Conservation (phyloP, 306 rosid species). For the Begonia masoniana region DNA sequence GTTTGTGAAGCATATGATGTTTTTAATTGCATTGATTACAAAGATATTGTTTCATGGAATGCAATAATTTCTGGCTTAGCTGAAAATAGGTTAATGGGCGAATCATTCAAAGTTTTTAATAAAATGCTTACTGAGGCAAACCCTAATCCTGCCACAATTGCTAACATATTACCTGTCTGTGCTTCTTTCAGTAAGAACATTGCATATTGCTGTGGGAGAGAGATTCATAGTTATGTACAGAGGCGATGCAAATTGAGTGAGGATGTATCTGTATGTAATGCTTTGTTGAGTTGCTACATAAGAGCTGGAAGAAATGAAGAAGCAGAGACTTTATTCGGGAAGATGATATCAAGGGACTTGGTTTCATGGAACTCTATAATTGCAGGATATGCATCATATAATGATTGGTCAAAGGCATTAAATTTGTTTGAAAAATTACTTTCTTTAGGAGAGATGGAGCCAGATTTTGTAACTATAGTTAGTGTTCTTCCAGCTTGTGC, state of each 20-base stretch:
- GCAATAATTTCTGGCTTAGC: constrained; percentile 71
- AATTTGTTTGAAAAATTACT: constrained; percentile 36
- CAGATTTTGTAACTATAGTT: constrained; percentile 63
- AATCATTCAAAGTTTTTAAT: constrained; percentile 40
- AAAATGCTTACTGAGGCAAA: constrained; percentile 47
- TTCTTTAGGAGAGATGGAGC: constrained; percentile 19
- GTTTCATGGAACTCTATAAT: constrained; percentile 85
- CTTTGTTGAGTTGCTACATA: constrained; percentile 68
- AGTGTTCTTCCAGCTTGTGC: constrained; percentile 74
- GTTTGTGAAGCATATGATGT: constrained; percentile 47
- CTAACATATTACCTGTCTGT: constrained; percentile 59
- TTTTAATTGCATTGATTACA: constrained; percentile 37
- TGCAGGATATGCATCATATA: constrained; percentile 54
- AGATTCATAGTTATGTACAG: constrained; percentile 54
- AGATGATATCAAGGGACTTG: constrained; percentile 63
- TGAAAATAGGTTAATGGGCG: constrained; percentile 36
- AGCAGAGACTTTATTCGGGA: constrained; percentile 50
- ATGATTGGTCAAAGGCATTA: constrained; percentile 68
- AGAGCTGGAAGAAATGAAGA: constrained; percentile 40
- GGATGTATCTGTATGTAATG: constrained; percentile 55
- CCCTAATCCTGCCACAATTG: constrained; percentile 64
- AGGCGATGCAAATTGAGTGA: constrained; percentile 36
- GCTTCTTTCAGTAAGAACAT: constrained; percentile 29
- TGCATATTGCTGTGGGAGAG: constrained; percentile 46
- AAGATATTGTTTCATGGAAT: constrained; percentile 86